A percentile compares a stretch with the other conserved stretches of the same genome.
phyloP scores from a whole-genome alignment of 2,329 filamentous ascomycete species.

The Fusarium fujikuroi region DNA sequence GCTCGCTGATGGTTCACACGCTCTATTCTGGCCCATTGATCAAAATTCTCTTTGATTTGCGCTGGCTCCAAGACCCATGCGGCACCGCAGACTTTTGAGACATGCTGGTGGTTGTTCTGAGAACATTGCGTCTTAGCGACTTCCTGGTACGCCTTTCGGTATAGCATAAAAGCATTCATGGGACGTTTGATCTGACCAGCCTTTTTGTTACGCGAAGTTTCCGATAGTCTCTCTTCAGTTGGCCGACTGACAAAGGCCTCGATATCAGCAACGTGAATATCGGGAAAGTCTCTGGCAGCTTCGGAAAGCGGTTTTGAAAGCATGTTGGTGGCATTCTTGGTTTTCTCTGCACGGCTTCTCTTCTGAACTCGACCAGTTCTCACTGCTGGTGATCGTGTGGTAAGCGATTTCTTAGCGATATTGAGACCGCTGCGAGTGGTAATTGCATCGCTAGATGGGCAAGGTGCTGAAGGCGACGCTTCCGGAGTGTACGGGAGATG shows the following conservation, averaged over 20 bases:
- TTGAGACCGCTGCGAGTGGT: constrained; percentile 52
- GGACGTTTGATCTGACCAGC: constrained; percentile 86
- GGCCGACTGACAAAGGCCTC: constrained; percentile 80
- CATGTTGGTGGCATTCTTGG: constrained; percentile 54
- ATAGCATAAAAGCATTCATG: constrained; percentile 99
- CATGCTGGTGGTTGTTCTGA: constrained; percentile 92
- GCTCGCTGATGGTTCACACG: constrained; percentile 85
- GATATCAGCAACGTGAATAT: constrained; percentile 79
- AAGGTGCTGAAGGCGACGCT: constrained; percentile 59
- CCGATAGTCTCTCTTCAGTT: constrained; percentile 70
- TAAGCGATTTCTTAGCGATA: constrained; percentile 40
- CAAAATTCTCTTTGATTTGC: constrained; percentile 79
- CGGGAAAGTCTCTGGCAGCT: constrained; percentile 70
- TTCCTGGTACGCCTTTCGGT: constrained; percentile 91
- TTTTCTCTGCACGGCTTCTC: constrained; percentile 46
- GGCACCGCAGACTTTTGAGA: constrained; percentile 86
- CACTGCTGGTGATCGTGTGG: constrained; percentile 21
- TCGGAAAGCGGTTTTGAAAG: constrained; percentile 76
- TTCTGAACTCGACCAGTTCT: constrained; percentile 41
- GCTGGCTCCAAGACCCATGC: constrained; percentile 86
- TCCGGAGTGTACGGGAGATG: constrained; percentile 55
- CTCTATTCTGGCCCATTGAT: constrained; percentile 81
- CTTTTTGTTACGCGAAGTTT: constrained; percentile 73
- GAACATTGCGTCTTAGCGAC: constrained; percentile 82
- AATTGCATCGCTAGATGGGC: constrained; percentile 41